A percentile compares a stretch with the other conserved stretches of the same genome.
These are phyloP conservation scores for Ceratobasidium sp. DNA, from an alignment of 1,284 basidiomycete species.

Conservation along the genomic window DNA sequence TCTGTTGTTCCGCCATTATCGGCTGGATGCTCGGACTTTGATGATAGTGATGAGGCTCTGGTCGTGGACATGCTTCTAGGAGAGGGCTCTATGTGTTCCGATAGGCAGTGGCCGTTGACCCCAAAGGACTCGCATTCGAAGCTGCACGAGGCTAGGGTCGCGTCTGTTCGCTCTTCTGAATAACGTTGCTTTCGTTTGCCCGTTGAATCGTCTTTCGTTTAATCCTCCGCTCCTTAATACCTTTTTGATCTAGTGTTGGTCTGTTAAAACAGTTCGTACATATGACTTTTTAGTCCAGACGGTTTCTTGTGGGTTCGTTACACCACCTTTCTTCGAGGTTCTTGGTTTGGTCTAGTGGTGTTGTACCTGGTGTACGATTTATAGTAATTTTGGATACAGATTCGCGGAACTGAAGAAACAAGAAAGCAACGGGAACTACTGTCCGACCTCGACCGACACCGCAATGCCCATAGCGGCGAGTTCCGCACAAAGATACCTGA, in stretches of 20 bases:
- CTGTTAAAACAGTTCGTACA: constrained; percentile 5
- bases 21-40: constrained; percentile 35
- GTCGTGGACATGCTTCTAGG: constrained; percentile 47
- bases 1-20: constrained; percentile 34
- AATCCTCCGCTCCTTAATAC: background rate
- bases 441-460: constrained; percentile 65
- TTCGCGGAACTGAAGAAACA: constrained; percentile 12
- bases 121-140: constrained; percentile 20
- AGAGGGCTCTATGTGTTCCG: constrained; percentile 37
- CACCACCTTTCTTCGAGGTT: background rate
- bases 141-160: constrained; percentile 34
- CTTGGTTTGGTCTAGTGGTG: constrained; percentile 3
- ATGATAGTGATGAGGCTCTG: constrained; percentile 43
- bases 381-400: constrained; percentile 26
- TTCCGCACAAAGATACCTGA: constrained; percentile 86
- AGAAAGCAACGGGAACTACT: constrained; percentile 6
- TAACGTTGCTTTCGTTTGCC: constrained; percentile 4
- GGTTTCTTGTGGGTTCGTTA: constrained; percentile 7
- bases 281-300: constrained; percentile 4
- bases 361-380: constrained; percentile 40
- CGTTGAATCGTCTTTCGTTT: constrained; percentile 22
- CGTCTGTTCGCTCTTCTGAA: constrained; percentile 30
- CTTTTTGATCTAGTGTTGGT: constrained; percentile 13
- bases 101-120: constrained; percentile 25
- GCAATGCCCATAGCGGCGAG: constrained; percentile 85